These are phyloP conservation scores for Eimeria praecox DNA, from an alignment of 169 alveolate species.

Conservation along the genomic window DNA sequence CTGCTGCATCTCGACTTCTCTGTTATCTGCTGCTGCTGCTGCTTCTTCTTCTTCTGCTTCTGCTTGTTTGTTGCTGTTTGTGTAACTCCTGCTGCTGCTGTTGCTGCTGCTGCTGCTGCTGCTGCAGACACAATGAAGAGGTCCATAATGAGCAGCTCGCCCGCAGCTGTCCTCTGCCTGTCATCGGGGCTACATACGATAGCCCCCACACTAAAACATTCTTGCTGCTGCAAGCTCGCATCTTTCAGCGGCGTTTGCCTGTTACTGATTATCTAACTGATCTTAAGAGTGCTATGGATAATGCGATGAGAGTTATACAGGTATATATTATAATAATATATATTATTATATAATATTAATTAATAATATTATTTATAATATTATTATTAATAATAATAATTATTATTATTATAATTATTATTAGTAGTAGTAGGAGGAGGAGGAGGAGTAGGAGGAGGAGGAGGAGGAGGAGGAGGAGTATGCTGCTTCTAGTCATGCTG, in stretches of 20 bases:
- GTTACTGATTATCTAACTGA: conserved; percentile 84
- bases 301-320: conserved; percentile 83
- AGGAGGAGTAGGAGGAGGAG: too few relatives aligned
- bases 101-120: not conserved
- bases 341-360: too few relatives aligned
- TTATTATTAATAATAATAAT: too few relatives aligned
- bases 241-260: conserved; percentile 83
- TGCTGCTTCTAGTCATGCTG: too few relatives aligned
- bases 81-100: conserved; percentile 18
- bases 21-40: not conserved
- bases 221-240: conserved; percentile 85
- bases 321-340: too few relatives aligned
- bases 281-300: conserved; percentile 82
- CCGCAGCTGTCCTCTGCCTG: conserved; percentile 76
- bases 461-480: too few relatives aligned
- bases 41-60: conserved; percentile 2
- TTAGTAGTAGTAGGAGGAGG: too few relatives aligned
- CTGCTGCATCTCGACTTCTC: too few relatives aligned
- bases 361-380: too few relatives aligned
- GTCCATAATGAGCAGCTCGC: conserved; percentile 83
- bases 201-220: conserved; percentile 85
- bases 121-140: conserved; percentile 83
- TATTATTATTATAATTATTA: too few relatives aligned
- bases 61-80: not conserved
- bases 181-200: conserved; percentile 46